Evolutionary conservation across 2,329 filamentous ascomycete genomes (phyloP), one percentile per base, ranked within the genome.

Genomic region (Penicillium vulpinum): DNA sequence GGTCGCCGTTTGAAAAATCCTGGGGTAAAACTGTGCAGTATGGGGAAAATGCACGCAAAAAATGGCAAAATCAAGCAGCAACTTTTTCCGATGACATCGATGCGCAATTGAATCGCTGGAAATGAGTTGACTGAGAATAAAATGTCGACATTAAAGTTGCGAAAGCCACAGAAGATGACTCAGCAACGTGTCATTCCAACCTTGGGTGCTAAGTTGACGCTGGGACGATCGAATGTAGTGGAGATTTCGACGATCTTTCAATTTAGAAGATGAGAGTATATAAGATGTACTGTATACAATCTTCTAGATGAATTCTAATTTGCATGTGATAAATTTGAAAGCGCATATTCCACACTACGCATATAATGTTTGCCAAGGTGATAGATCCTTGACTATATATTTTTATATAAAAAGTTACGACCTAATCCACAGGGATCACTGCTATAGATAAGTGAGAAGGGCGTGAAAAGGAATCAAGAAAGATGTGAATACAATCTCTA

Each of bases 141-240:
- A 54, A 54, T n/a, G 50, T 54, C 31, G 28, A 15, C 22, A 36
- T 54, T 53, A 43, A 28, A 38, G 40, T 53, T 54, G n/a, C 50
- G n/a, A n/a, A 29, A 52, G 46, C 28, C 36, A 28, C 24, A 29
- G 11, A 18, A 22, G 57, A 33, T 59, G 57, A 57, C 16, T 59
- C 31, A 59, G 49, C 57, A 40, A 4, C 26, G 56, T 55, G 35
- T 41, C 56, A 58, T 58, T 46, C 13, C 7, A n/a, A n/a, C n/a
- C n/a, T n/a, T n/a, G n/a, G n/a, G n/a, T n/a, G n/a, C n/a, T n/a
- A 11, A 5, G 5, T 24, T 22, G 28, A 31, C 7, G 13, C 3
- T 6, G n/a, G 36, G n/a, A 22, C 39, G 31, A 49, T 50, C 45
- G 38, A 43, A 50, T 22, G 52, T 6, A 29, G 44, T 54, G 44